Conservation (phyloP, 352 stramenopile genomes). For the Phytopythium oedochilum region DNA sequence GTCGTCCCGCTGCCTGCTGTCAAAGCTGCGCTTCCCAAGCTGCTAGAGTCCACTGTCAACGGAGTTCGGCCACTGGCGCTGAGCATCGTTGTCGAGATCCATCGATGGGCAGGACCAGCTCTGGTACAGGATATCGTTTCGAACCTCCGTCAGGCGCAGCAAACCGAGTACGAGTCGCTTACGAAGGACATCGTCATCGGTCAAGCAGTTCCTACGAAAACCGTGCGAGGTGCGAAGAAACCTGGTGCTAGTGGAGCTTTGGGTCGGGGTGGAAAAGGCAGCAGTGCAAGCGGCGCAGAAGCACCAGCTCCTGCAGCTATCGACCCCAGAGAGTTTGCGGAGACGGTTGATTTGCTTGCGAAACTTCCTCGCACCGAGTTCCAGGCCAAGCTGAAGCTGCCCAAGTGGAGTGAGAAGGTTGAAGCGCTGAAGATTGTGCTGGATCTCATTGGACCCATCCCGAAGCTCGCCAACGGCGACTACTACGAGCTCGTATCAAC, state of each 20-base stretch:
- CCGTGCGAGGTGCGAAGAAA: constrained; percentile 56
- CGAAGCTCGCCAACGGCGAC: constrained; percentile 82
- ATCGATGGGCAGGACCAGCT: constrained; percentile 71
- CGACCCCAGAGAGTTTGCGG: constrained; percentile 81
- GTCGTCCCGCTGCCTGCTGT: constrained; percentile 64
- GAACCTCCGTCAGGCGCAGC: constrained; percentile 75
- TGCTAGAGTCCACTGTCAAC: constrained; percentile 83
- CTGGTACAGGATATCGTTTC: constrained; percentile 76
- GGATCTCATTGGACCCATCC: constrained; percentile 71
- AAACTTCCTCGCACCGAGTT: constrained; percentile 82
- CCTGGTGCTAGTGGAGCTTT: constrained; percentile 10
- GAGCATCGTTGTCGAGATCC: constrained; percentile 76
- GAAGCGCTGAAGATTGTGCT: constrained; percentile 84
- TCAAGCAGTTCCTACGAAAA: constrained; percentile 65
- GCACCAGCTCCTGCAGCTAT: constrained; percentile 27
- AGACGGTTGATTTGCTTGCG: constrained; percentile 78
- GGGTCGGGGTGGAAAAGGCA: constrained; percentile 5
- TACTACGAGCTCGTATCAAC: constrained; percentile 86
- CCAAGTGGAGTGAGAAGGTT: constrained; percentile 88
- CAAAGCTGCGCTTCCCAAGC: constrained; percentile 56
- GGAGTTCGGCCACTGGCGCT: constrained; percentile 72
- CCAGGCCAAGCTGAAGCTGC: constrained; percentile 58
- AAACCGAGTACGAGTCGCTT: constrained; percentile 77
- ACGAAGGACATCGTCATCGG: constrained; percentile 71
- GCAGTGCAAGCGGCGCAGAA: constrained; percentile 1